Evolutionary conservation across 2,329 filamentous ascomycete species (phyloP).

Genomic region (Samsoniella hepiali): DNA sequence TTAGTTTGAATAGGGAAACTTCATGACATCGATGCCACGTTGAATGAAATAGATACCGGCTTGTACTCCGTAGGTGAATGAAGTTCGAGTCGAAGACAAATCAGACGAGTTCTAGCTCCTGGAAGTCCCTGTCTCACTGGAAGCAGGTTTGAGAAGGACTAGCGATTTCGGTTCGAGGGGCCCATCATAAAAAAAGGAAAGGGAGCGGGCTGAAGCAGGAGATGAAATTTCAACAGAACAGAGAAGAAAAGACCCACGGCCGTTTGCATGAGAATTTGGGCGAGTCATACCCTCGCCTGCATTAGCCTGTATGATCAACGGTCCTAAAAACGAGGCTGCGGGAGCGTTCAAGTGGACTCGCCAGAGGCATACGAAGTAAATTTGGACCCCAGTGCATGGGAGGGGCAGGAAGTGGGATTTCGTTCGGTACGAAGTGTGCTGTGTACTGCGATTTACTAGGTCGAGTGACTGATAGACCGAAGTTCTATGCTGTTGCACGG

Average conservation of each 20-base stretch:
- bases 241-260: neutral
- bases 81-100: neutral
- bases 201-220: neutral
- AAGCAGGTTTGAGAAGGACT: neutral
- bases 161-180: neutral
- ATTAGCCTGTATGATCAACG: neutral
- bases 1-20: neutral
- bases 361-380: no score
- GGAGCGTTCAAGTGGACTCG: neutral
- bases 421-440: neutral
- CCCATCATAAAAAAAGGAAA: neutral
- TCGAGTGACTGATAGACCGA: no score
- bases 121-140: neutral
- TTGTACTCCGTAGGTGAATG: neutral
- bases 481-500: no score
- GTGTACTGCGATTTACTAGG: neutral
- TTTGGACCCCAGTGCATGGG: neutral
- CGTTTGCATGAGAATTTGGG: neutral
- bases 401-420: neutral
- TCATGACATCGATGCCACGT: neutral
- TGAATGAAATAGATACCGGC: neutral
- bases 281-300: neutral
- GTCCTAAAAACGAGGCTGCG: neutral
- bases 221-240: neutral
- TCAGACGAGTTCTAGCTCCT: neutral